phyloP scores from a whole-genome alignment of 345 rosid species.

The Erodium maritimum region DNA sequence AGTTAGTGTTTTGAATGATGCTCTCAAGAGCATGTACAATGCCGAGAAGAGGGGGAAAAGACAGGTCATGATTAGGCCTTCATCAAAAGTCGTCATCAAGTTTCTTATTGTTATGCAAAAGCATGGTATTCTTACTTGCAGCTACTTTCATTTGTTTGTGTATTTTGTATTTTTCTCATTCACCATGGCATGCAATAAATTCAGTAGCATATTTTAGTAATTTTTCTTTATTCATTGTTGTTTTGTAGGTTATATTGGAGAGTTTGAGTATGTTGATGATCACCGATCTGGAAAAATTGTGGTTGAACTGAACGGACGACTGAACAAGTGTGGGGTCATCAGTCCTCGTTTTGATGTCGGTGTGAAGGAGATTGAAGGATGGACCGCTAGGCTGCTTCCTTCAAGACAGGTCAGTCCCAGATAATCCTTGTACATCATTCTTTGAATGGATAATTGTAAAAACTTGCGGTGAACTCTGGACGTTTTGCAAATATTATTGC shows the following conservation, averaged over 20 bases:
- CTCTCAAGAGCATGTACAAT: slow-evolving; percentile 72
- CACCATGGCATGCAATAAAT: neutral
- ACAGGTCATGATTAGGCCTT: slow-evolving; percentile 81
- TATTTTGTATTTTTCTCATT: neutral
- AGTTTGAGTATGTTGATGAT: slow-evolving; percentile 75
- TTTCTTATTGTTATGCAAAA: slow-evolving; percentile 76
- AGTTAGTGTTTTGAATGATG: slow-evolving; percentile 70
- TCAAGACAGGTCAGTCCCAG: slow-evolving; percentile 58
- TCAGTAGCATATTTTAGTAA: neutral
- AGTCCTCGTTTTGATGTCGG: slow-evolving; percentile 81
- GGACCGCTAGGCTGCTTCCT: slow-evolving; percentile 83
- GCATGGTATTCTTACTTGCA: slow-evolving; percentile 31
- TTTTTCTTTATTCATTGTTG: neutral
- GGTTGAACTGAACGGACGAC: slow-evolving; percentile 62
- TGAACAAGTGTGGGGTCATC: slow-evolving; percentile 77
- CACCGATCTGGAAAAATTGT: slow-evolving; percentile 83
- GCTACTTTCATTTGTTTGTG: too few species aligned
- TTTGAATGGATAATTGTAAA: too few species aligned
- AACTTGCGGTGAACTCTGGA: too few species aligned
- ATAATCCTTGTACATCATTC: too few species aligned
- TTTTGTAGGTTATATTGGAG: slow-evolving; percentile 56
- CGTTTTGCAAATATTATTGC: too few species aligned
- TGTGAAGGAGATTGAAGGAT: slow-evolving; percentile 68
- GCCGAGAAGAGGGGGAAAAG: slow-evolving; percentile 77
- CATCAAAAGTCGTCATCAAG: slow-evolving; percentile 72